Evolutionary conservation across 768 basidiomycete species (phyloP), one percentile per base, ranked within the genome.

Genomic region (Megacollybia marginata): DNA sequence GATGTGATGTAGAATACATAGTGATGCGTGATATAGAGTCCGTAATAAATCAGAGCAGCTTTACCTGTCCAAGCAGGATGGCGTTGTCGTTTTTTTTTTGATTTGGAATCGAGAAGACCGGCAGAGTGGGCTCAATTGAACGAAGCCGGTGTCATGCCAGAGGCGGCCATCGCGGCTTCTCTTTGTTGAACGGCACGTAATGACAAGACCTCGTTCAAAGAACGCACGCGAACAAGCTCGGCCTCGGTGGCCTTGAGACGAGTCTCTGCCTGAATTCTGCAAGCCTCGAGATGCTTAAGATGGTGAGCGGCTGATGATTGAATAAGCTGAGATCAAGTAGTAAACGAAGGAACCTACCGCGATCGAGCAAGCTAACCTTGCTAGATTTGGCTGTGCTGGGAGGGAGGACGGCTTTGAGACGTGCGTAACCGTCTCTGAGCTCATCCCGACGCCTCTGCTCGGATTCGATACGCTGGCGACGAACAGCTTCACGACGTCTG

Each of bases 371-470:
- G 54, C 84, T 88, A 48, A 92, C 88, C 71, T 95, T 95, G 78
- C 86, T 90, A 9, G 88, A 83, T 75, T 92, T 90, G 76, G 93
- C 90, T 73, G 91, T 92, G 44, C 85, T 88, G 52, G 84, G 75
- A 28, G 92, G 92, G 58, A 95, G 83, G 49, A 84, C 85, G 59
- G 91, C 87, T 79, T 91, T 92, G 71, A 95, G 83, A 51, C 86
- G 80, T 58, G 84, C 80, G 69, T 94, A 95, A 52, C 90, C 92
- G 50, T 95, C 92, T 49, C 92, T 76, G 63, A 95, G 87, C 69
- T 95, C 92, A 59, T 94, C 91, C 35, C 92, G 82, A 57, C 92
- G 79, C 57, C 91, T 76, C 74, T 94, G 88, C 73, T 92, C 90
- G 20, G 89, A 91, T 75, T 92, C 90, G 72, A 92, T 92, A 69